Evolutionary conservation across 2,329 filamentous ascomycete species (phyloP).

Genomic region (Thermothelomyces thermophilus): DNA sequence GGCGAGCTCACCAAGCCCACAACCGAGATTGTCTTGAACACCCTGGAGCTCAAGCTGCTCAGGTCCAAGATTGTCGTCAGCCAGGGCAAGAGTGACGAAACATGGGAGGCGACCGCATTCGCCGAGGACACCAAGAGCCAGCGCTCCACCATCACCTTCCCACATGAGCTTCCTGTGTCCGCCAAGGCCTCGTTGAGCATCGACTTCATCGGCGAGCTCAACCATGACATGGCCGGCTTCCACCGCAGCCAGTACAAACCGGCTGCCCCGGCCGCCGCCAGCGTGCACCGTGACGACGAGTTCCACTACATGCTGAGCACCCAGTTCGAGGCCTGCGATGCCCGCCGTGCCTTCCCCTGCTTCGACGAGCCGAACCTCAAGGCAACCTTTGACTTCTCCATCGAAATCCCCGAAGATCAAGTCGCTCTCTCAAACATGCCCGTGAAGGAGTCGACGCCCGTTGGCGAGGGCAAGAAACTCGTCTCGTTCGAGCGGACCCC

Average conservation of each 20-base stretch:
- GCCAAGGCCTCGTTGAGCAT: conserved; percentile 56
- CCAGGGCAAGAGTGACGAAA: conserved; percentile 49
- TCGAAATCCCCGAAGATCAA: conserved; percentile 84
- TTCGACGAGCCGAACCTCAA: conserved; percentile 98
- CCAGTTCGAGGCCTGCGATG: conserved; percentile 95
- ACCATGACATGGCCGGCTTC: conserved; percentile 96
- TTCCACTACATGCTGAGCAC: conserved; percentile 80
- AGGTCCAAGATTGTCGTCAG: conserved; percentile 54
- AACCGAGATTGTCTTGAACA: conserved; percentile 75
- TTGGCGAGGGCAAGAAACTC: conserved; percentile 58
- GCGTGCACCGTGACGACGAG: conserved; percentile 67
- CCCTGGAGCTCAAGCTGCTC: conserved; percentile 73
- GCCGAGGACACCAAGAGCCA: conserved; percentile 79
- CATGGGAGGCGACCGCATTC: conserved; percentile 58
- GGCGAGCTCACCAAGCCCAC: conserved; percentile 64
- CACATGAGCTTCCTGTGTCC: conserved; percentile 58
- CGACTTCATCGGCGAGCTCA: conserved; percentile 68
- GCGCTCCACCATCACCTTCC: conserved; percentile 72
- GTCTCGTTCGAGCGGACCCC: conserved; percentile 80
- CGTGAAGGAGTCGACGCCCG: conserved; percentile 60
- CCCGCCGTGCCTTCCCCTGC: conserved; percentile 89
- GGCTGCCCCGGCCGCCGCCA: conserved; percentile 59
- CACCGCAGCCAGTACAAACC: conserved; percentile 84
- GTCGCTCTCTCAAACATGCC: conserved; percentile 95
- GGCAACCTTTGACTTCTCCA: conserved; percentile 87